Percentiles rank a stretch among this genome's conserved stretches.
These are phyloP conservation scores for Rauvolfia tetraphylla DNA, from an alignment of 257 asterid species.

Conservation along the genomic window DNA sequence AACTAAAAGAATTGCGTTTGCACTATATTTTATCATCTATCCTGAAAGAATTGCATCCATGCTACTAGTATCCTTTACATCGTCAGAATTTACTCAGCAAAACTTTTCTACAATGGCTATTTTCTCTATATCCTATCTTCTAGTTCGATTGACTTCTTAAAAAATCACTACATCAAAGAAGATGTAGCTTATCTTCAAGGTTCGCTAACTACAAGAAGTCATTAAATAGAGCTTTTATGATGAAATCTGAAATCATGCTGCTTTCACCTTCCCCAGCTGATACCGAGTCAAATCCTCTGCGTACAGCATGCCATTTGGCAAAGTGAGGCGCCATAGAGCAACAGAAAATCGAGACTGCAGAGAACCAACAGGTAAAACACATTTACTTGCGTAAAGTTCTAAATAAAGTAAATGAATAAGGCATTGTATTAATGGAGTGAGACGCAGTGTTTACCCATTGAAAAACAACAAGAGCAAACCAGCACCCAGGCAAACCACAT, in stretches of 20 bases:
- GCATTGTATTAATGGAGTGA: background rate
- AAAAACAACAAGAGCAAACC: conserved; percentile 84
- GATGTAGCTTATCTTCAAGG: background rate
- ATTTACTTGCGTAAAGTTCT: background rate
- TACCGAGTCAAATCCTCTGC: conserved; percentile 38
- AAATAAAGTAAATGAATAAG: background rate
- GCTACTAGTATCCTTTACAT: background rate
- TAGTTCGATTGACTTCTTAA: background rate
- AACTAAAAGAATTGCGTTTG: background rate
- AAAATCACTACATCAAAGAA: background rate
- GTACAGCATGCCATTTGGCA: conserved; percentile 51
- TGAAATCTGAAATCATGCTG: conserved; percentile 26
- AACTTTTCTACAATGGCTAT: background rate
- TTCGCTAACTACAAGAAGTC: background rate
- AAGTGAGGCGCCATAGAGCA: conserved; percentile 70
- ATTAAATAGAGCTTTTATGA: no score
- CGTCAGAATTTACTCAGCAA: no score
- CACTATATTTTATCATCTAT: background rate
- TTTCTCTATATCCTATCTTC: background rate
- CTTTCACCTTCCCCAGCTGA: conserved; percentile 36
- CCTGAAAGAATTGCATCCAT: background rate
- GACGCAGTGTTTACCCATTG: conserved; percentile 60
- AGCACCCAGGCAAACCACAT: conserved; percentile 71
- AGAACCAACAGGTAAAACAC: conserved; percentile 10
- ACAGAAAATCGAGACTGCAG: conserved; percentile 67